Conservation (phyloP, 179 eudicot species). For the Dionaea muscipula region DNA sequence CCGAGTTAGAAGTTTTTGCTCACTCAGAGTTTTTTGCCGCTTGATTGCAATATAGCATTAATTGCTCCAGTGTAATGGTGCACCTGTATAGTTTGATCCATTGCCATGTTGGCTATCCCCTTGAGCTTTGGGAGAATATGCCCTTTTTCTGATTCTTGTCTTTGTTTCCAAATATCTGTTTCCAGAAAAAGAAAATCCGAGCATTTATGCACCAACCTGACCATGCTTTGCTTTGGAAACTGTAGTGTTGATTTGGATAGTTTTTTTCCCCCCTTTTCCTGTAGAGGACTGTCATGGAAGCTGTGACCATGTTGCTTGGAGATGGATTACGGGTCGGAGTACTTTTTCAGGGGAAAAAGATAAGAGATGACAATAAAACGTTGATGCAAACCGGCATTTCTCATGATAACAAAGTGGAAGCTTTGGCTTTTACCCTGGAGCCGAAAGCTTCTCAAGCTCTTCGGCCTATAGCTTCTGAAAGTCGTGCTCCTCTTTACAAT, state of each 20-base stretch:
- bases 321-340: slow-evolving; percentile 73
- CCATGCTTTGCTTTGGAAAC: neutral
- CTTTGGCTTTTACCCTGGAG: slow-evolving; percentile 70
- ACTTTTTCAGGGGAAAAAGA: slow-evolving; percentile 63
- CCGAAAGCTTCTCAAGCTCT: slow-evolving; percentile 36
- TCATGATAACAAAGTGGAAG: slow-evolving; percentile 44
- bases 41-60: too few relatives aligned
- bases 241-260: neutral
- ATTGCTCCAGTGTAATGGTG: too few relatives aligned
- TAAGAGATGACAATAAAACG: slow-evolving; percentile 71
- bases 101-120: too few relatives aligned
- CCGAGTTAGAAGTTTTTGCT: too few relatives aligned
- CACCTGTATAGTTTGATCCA: too few relatives aligned
- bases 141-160: too few relatives aligned
- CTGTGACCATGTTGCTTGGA: slow-evolving; percentile 65
- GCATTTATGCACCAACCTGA: too few relatives aligned
- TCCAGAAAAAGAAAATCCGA: too few relatives aligned
- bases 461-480: slow-evolving; percentile 22
- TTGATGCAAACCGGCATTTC: slow-evolving; percentile 65
- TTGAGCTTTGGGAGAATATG: too few relatives aligned
- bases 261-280: slow-evolving; percentile 4
- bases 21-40: too few relatives aligned
- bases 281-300: slow-evolving; percentile 78
- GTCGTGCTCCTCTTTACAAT: slow-evolving; percentile 18
- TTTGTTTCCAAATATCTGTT: too few relatives aligned